Conservation (phyloP, 1,139 yeast species). For the Waltiozyma sp. region DNA sequence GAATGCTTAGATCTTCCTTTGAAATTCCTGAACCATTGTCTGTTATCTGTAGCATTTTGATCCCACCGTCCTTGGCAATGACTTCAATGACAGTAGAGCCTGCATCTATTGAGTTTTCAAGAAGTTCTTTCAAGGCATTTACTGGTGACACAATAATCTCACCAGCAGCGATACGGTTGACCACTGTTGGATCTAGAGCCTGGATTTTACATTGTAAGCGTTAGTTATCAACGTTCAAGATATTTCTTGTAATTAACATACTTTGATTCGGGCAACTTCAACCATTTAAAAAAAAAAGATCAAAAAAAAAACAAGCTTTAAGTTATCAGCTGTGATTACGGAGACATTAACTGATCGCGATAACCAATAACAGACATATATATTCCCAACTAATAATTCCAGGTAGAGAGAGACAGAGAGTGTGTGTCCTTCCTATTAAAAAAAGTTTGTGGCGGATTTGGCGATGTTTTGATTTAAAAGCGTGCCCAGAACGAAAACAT, state of each 20-base stretch:
- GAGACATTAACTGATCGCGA: too few species aligned
- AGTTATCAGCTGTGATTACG: too few species aligned
- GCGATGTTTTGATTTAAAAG: too few species aligned
- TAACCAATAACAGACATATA: too few species aligned
- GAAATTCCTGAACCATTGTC: conserved; percentile 75
- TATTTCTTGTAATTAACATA: neutral
- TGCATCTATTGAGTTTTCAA: conserved; percentile 78
- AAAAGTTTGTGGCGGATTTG: too few species aligned
- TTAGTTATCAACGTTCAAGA: too few species aligned
- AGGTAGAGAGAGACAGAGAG: too few species aligned
- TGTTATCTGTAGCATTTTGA: conserved; percentile 47
- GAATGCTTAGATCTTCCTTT: conserved; percentile 43
- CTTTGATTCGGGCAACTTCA: neutral
- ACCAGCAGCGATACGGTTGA: conserved; percentile 93
- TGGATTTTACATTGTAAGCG: neutral
- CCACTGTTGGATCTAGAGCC: conserved; percentile 51
- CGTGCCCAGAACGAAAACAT: too few species aligned
- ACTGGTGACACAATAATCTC: conserved; percentile 92
- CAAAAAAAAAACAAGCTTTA: too few species aligned
- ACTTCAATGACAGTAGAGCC: conserved; percentile 52
- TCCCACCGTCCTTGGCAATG: conserved; percentile 53
- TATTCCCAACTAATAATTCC: too few species aligned
- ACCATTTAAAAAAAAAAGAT: neutral
- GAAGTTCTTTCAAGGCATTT: conserved; percentile 66
- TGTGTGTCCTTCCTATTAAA: too few species aligned